Evolutionary conservation across 2,329 filamentous ascomycete genomes (phyloP).

Genomic region (Ilyonectria mors-panacis): DNA sequence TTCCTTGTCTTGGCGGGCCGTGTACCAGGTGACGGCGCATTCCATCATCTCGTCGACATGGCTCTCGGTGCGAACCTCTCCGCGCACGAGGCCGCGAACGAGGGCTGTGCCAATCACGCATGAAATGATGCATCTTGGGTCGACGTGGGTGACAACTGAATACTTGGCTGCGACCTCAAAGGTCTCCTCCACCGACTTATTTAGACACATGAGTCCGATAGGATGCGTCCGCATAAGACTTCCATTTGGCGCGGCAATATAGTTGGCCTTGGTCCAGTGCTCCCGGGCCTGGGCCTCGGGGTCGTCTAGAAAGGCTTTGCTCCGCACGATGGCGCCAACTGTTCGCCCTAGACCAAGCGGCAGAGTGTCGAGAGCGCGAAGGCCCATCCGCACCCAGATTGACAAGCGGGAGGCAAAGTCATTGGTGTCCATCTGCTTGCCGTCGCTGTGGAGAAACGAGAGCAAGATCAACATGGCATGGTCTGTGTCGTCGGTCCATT

Average conservation of each 20-base stretch:
- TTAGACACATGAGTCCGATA: slow-evolving; percentile 63
- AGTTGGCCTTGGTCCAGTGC: slow-evolving; percentile 58
- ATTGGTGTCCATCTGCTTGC: slow-evolving; percentile 51
- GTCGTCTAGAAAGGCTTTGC: slow-evolving; percentile 55
- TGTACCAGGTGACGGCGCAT: slow-evolving; percentile 58
- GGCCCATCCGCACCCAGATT: slow-evolving; percentile 63
- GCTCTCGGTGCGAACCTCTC: slow-evolving; percentile 58
- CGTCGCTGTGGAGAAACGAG: slow-evolving; percentile 62
- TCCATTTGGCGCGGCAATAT: slow-evolving; percentile 64
- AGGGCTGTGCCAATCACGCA: slow-evolving; percentile 64
- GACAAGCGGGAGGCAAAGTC: slow-evolving; percentile 63
- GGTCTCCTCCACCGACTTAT: slow-evolving; percentile 57
- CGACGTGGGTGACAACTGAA: slow-evolving; percentile 64
- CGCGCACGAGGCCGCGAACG: slow-evolving; percentile 61
- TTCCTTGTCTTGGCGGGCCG: slow-evolving; percentile 36
- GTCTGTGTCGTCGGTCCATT: slow-evolving; percentile 71
- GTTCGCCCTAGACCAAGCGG: slow-evolving; percentile 65
- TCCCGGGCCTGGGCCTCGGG: slow-evolving; percentile 57
- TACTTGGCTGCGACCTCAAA: slow-evolving; percentile 60
- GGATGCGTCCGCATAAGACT: slow-evolving; percentile 68
- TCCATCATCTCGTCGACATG: slow-evolving; percentile 60
- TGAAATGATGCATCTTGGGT: slow-evolving; percentile 65
- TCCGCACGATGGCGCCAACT: slow-evolving; percentile 61
- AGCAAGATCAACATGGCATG: slow-evolving; percentile 66
- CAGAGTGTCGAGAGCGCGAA: slow-evolving; percentile 61